Percentiles rank a stretch among this genome's conserved stretches.
phyloP scores from a whole-genome alignment of 805 yeast genomes.

The Alloascoidea africana region DNA sequence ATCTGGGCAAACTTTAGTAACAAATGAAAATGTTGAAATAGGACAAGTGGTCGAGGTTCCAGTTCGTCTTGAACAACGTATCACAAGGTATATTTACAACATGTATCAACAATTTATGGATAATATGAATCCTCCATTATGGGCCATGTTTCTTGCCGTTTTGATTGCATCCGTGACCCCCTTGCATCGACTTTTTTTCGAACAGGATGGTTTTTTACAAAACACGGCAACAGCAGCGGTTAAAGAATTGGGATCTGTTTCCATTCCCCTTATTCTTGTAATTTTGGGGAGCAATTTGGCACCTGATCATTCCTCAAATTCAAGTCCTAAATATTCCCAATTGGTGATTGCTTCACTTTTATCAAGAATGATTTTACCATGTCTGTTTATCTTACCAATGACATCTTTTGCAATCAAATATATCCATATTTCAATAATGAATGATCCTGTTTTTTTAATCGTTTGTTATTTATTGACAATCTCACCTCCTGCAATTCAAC shows the following conservation, averaged over 20 bases:
- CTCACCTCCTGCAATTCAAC: constrained; percentile 56
- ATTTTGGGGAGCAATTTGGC: constrained; percentile 47
- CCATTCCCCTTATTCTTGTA: constrained; percentile 45
- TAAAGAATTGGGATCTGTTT: constrained; percentile 37
- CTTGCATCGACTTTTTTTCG: constrained; percentile 29
- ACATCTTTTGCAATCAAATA: constrained; percentile 37
- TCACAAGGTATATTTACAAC: too few relatives aligned
- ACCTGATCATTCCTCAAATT: constrained; percentile 30
- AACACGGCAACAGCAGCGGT: constrained; percentile 38
- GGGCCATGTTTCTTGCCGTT: constrained; percentile 46
- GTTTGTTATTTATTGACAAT: constrained; percentile 43
- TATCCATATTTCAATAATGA: constrained; percentile 28
- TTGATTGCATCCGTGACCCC: constrained; percentile 41
- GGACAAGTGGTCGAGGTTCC: neutral
- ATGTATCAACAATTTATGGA: constrained; percentile 14
- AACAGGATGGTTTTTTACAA: constrained; percentile 27
- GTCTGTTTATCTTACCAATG: constrained; percentile 34
- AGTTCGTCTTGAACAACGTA: too few relatives aligned
- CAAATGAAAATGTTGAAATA: neutral
- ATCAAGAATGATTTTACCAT: constrained; percentile 47
- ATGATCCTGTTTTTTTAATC: constrained; percentile 44
- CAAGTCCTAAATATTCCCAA: constrained; percentile 23
- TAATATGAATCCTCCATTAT: constrained; percentile 53
- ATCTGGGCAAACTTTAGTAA: neutral
- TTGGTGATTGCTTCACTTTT: constrained; percentile 37